Base-by-base conservation (phyloP, 768 basidiomycete genomes). In the Gloeostereum incarnatum region DNA sequence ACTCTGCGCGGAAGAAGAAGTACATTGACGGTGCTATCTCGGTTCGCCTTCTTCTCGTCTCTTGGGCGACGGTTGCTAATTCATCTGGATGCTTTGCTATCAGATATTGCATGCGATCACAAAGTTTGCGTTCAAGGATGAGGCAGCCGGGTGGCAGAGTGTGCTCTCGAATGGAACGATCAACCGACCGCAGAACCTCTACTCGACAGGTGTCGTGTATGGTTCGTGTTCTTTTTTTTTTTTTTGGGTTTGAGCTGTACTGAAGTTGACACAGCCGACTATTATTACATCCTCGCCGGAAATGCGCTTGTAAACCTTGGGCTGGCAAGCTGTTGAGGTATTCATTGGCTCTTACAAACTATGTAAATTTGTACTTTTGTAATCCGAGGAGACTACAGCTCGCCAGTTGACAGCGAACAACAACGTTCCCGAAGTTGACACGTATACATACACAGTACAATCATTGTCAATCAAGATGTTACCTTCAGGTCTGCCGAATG, bases 61-160 rank as follows among this genome's bases (percentile, higher is more conserved):
- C n/a, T 22, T 8, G 9, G 6, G 19, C 17, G 8, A 18, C 18
- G 4, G 6, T 19, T 30, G 11, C 6, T 9, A 24, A 5, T n/a
- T n/a, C n/a, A n/a, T n/a, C n/a, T n/a, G n/a, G n/a, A n/a, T n/a
- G n/a, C n/a, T n/a, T n/a, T n/a, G n/a, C n/a, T n/a, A n/a, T n/a
- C n/a, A n/a, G n/a, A n/a, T n/a, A n/a, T n/a, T n/a, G n/a, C n/a
- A n/a, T n/a, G n/a, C n/a, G n/a, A n/a, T n/a, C n/a, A n/a, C n/a
- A n/a, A n/a, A n/a, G n/a, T n/a, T n/a, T n/a, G n/a, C n/a, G n/a
- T n/a, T n/a, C n/a, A n/a, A n/a, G n/a, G n/a, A n/a, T n/a, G n/a
- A n/a, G n/a, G n/a, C n/a, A n/a, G n/a, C n/a, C n/a, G n/a, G n/a
- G 11, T 81, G 78, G 75, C 68, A 79, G 48, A 79, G 75, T 47